Evolutionary conservation across 371 early-diverging fungal species (phyloP), one percentile per base, ranked within the genome.

Genomic region (Polyrhizophydium stewartii): DNA sequence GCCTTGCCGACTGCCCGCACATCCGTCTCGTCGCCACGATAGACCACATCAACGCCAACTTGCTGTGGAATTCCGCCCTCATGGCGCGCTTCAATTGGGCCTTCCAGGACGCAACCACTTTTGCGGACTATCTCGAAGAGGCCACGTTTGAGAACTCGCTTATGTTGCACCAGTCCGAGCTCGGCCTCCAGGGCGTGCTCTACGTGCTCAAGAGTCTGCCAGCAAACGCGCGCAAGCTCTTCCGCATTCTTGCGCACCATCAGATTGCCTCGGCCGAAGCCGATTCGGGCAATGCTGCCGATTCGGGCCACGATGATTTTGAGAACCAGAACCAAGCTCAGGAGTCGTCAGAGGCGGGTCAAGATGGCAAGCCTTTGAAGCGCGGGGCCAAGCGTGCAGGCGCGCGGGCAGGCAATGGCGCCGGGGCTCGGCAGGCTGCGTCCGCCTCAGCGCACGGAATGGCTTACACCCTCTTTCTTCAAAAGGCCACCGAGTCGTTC

Each of bases 31-130:
- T 96, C 25, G 94, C 91, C 0, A 89, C 92, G 0, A 74, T 92
- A 16, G 97, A 97, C 74, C 92, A 96, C 68, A 90, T 94, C 65
- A 88, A 93, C 62, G 84, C 94, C 30, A 86, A 88, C 7, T 66
- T 94, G 40, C 70, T 94, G 27, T 96, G 94, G 94, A 94, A 96
- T 70, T 78, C 85, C 50, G 81, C 81, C 51, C 81, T 84, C 40
- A 58, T 81, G 0, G 72, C 82, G 19, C 76, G 81, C 24, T 94
- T 90, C 68, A 85, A 85, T 51, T 94, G 89, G 89, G 69, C 89
- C 1, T 92, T 90, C 89, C 95, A 94, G 68, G 94, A 96, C 63
- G 76, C 85, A 35, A 93, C 96, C 2, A 95, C 94, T 3, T 94
- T 84, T 72, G 84, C 84, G 58, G 77, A 84, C 2, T 95, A 96